Evolutionary conservation across 1,284 basidiomycete species (phyloP).

Genomic region (Cutaneotrichosporon sp.): DNA sequence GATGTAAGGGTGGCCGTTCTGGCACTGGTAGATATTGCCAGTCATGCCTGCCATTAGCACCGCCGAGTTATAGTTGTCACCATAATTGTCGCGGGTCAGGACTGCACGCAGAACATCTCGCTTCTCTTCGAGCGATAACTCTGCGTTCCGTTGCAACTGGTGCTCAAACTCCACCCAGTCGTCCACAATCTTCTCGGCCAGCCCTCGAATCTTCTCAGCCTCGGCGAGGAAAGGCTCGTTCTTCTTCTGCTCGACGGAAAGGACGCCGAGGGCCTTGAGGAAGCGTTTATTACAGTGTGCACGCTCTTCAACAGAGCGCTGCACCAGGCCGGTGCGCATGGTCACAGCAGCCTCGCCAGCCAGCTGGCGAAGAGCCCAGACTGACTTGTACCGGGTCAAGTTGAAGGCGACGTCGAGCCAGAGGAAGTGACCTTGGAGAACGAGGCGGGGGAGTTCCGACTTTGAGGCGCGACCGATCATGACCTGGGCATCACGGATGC

Average conservation of each 20-base stretch:
- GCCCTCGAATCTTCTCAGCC: not conserved
- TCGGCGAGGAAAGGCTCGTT: not conserved
- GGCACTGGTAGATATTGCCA: slow-evolving; percentile 43
- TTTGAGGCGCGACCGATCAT: not conserved
- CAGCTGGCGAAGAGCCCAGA: not conserved
- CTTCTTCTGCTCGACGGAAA: not conserved
- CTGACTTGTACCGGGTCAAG: not conserved
- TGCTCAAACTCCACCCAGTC: not conserved
- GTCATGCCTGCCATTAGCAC: slow-evolving; percentile 8
- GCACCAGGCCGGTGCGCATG: too few relatives aligned
- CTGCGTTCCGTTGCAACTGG: not conserved
- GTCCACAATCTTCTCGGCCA: not conserved
- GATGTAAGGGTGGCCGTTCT: slow-evolving; percentile 58
- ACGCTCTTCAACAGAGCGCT: not conserved
- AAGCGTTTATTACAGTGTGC: not conserved
- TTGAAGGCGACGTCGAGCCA: not conserved
- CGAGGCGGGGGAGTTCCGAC: not conserved
- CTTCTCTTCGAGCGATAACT: not conserved
- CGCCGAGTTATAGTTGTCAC: not conserved
- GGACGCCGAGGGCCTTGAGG: not conserved
- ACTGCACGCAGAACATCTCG: not conserved
- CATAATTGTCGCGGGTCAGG: not conserved
- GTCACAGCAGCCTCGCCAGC: not conserved
- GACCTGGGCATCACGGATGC: not conserved
- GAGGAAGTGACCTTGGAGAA: not conserved